Percentiles rank a stretch among this genome's conserved stretches.
Evolutionary conservation across 805 yeast species (phyloP).

Genomic region (Candida pseudofarinosa): DNA sequence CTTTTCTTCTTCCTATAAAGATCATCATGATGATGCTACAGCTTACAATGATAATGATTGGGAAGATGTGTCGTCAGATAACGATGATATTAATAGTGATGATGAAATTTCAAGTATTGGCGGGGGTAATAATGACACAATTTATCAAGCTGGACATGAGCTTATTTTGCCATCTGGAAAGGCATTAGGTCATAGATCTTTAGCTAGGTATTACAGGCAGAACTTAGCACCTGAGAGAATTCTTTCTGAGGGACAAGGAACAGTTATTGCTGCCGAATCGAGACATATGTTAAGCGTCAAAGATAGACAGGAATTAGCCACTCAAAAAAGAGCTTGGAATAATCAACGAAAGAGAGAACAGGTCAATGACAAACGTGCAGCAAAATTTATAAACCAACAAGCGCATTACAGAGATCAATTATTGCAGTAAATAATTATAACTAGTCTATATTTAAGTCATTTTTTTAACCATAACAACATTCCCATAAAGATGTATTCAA

Average conservation of each 20-base stretch:
- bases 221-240: slow-evolving; percentile 41
- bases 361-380: slow-evolving; percentile 52
- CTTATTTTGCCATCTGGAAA: slow-evolving; percentile 42
- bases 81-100: slow-evolving; percentile 20
- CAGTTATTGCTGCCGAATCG: slow-evolving; percentile 47
- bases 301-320: slow-evolving; percentile 38
- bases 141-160: slow-evolving; percentile 33
- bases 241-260: slow-evolving; percentile 45
- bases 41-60: slow-evolving; percentile 26
- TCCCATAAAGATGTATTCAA: slow-evolving; percentile 41
- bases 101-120: slow-evolving; percentile 19
- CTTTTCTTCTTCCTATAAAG: slow-evolving; percentile 60
- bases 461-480: slow-evolving; percentile 2
- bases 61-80: slow-evolving; percentile 37
- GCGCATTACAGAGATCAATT: slow-evolving; percentile 53
- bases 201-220: slow-evolving; percentile 42
- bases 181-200: slow-evolving; percentile 40
- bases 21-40: slow-evolving; percentile 8
- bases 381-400: slow-evolving; percentile 75
- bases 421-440: slow-evolving; percentile 20
- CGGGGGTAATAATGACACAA: slow-evolving; percentile 21
- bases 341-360: slow-evolving; percentile 50
- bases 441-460: not conserved
- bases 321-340: slow-evolving; percentile 57
- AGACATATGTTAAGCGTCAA: slow-evolving; percentile 43